Conservation (phyloP, 441 rosid species). For the Breynia disticha region DNA sequence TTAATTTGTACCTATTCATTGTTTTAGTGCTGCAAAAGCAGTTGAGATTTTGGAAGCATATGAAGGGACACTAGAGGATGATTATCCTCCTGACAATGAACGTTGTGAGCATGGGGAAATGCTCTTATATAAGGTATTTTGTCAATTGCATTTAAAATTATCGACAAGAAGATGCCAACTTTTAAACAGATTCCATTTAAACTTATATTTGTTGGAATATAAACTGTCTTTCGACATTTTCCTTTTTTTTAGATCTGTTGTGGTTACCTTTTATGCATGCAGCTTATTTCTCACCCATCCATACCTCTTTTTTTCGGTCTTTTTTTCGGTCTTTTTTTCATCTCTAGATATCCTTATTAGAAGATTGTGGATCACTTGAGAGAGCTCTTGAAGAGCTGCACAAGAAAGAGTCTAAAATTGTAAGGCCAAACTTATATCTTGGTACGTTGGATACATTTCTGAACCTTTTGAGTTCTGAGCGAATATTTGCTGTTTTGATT, state of each 20-base stretch:
- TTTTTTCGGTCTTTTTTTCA: no score
- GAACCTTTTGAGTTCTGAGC: neutral
- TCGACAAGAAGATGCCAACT: neutral
- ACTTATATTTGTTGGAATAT: no score
- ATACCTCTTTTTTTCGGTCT: neutral
- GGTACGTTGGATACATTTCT: neutral
- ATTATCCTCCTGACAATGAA: constrained; percentile 97
- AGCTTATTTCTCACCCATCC: constrained; percentile 1
- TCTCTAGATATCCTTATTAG: constrained; percentile 73
- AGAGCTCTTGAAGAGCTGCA: constrained; percentile 79
- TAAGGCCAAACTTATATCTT: constrained; percentile 20
- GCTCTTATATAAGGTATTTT: constrained; percentile 88
- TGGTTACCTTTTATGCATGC: no score
- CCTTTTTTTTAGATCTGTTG: no score
- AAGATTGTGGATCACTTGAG: constrained; percentile 63
- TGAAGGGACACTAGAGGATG: constrained; percentile 99
- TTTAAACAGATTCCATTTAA: neutral
- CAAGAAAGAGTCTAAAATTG: constrained; percentile 69
- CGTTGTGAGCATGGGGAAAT: constrained; percentile 94
- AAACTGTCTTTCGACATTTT: no score
- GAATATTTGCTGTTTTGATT: neutral
- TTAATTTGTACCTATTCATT: constrained; percentile 2
- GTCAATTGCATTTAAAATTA: neutral
- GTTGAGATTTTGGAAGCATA: constrained; percentile 97
- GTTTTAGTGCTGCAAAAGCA: constrained; percentile 78